phyloP scores from a whole-genome alignment of 2,329 filamentous ascomycete species.

The Ceratocystis ficicola region DNA sequence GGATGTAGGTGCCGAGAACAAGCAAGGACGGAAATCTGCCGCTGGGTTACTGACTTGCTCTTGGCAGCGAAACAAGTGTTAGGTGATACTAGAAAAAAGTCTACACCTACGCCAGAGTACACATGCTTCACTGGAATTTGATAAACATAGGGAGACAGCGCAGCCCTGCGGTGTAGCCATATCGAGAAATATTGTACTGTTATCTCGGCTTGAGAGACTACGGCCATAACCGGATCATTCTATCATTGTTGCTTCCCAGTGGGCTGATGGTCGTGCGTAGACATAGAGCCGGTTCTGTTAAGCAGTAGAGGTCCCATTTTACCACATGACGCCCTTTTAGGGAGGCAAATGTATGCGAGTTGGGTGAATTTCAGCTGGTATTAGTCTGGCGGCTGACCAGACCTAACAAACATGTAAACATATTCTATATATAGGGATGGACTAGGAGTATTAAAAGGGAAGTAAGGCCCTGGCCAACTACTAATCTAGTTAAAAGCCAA shows the following conservation, averaged over 20 bases:
- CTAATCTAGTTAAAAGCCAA: neutral
- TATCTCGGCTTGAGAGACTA: neutral
- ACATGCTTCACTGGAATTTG: neutral
- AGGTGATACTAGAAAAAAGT: neutral
- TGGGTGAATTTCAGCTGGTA: neutral
- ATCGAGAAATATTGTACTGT: neutral
- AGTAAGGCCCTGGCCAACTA: constrained; percentile 4
- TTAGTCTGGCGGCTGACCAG: neutral
- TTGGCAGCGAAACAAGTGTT: neutral
- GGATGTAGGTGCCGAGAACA: neutral
- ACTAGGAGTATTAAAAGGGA: constrained; percentile 3
- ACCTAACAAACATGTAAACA: neutral
- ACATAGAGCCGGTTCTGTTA: neutral
- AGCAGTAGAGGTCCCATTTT: neutral
- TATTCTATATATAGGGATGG: constrained; percentile 11
- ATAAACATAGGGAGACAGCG: neutral
- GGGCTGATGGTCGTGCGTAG: neutral
- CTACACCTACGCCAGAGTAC: neutral
- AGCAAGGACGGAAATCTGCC: neutral
- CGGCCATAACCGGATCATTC: too few species aligned
- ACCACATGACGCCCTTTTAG: neutral
- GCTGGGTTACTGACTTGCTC: neutral
- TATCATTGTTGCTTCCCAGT: neutral
- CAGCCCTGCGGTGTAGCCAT: neutral
- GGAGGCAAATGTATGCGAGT: neutral